Evolutionary conservation across 768 basidiomycete species (phyloP).

Genomic region (Lactifluus hygrophoroides): DNA sequence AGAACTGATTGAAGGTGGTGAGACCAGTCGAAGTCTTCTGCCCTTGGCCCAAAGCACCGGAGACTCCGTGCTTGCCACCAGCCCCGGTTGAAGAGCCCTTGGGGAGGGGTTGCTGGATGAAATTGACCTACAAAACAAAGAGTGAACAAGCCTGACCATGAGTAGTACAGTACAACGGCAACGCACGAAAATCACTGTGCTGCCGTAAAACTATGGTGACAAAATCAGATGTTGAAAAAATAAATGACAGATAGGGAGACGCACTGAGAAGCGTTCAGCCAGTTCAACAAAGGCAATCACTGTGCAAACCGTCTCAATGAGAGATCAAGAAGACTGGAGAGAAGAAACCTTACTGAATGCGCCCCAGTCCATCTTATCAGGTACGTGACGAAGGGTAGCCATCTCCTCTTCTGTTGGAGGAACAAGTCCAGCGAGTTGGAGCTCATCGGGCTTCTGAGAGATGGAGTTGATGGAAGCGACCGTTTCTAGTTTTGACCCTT

Average conservation of each 20-base stretch:
- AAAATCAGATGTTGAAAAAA: background rate
- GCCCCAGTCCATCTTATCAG: constrained; percentile 22
- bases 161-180: background rate
- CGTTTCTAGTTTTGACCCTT: background rate
- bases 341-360: constrained; percentile 9
- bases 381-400: constrained; percentile 21
- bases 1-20: constrained; percentile 24
- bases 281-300: constrained; percentile 26
- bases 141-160: background rate
- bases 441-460: background rate
- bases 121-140: constrained; percentile 20
- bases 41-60: constrained; percentile 23
- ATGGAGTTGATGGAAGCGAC: background rate
- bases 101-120: constrained; percentile 25
- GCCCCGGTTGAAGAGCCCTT: constrained; percentile 22
- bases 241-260: background rate
- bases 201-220: constrained; percentile 17
- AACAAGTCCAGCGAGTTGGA: constrained; percentile 10
- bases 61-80: constrained; percentile 16
- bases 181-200: constrained; percentile 15
- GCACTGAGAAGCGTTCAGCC: constrained; percentile 26
- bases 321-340: background rate
- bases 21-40: constrained; percentile 23
- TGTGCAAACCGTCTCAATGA: background rate
- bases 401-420: constrained; percentile 23